Evolutionary conservation across 495 filamentous ascomycete genomes (phyloP).

Genomic region (Aspergillus kassunensis): DNA sequence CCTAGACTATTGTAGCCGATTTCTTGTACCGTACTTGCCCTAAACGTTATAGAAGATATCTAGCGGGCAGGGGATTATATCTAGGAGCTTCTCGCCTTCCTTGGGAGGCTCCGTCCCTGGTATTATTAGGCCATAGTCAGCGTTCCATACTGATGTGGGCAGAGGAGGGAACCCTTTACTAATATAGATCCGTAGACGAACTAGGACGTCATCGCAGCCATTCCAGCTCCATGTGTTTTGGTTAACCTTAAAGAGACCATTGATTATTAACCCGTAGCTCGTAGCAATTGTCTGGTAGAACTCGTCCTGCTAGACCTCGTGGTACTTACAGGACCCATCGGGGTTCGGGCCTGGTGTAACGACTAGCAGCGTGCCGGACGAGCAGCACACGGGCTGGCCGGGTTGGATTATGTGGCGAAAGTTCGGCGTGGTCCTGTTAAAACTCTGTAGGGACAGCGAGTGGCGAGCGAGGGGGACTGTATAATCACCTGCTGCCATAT

Average conservation of each 20-base stretch:
- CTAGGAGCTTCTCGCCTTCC: conserved; percentile 12
- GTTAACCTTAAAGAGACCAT: conserved; percentile 32
- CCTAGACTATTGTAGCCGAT: conserved; percentile 24
- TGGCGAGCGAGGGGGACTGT: neutral
- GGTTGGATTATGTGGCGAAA: neutral
- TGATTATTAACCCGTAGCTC: conserved; percentile 20
- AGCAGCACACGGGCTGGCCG: neutral
- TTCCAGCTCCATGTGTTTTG: conserved; percentile 45
- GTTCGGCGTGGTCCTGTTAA: neutral
- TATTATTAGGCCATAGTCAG: conserved; percentile 42
- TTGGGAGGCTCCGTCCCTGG: conserved; percentile 25
- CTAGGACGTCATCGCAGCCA: conserved; percentile 37
- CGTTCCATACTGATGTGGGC: conserved; percentile 29
- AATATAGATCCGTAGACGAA: conserved; percentile 36
- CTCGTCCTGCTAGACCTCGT: neutral
- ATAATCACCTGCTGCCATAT: too few species aligned
- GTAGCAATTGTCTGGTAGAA: neutral
- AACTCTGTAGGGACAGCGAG: neutral
- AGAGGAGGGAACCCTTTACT: conserved; percentile 44
- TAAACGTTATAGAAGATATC: conserved; percentile 32
- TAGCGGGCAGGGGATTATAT: conserved; percentile 23
- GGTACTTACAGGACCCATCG: neutral
- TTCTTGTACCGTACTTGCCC: conserved; percentile 30
- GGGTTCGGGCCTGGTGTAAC: neutral
- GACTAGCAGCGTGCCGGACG: neutral